Conservation (phyloP, 2,329 filamentous ascomycete species). For the Colletotrichum neosansevieriae region DNA sequence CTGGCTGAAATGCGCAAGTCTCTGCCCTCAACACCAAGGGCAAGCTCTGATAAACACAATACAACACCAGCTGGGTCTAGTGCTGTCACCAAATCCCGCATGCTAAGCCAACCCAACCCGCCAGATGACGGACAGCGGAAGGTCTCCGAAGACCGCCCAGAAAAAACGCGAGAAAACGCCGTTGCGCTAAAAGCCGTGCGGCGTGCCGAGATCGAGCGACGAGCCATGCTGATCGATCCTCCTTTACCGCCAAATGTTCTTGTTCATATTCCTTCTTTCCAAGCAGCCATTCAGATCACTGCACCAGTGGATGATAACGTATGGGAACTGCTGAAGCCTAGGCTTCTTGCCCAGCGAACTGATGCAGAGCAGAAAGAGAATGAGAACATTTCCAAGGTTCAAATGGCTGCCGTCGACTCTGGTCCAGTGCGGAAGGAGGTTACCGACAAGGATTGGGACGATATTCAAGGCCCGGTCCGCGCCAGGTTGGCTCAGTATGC, state of each 20-base stretch:
- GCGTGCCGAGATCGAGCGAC: conserved; percentile 77
- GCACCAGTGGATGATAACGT: conserved; percentile 75
- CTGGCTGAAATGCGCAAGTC: conserved; percentile 52
- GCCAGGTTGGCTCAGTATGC: conserved; percentile 74
- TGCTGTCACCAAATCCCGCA: neutral
- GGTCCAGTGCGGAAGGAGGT: conserved; percentile 58
- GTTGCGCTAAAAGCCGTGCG: conserved; percentile 73
- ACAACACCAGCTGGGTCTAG: neutral
- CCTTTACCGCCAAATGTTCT: conserved; percentile 73
- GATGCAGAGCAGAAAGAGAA: conserved; percentile 72
- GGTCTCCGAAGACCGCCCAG: neutral
- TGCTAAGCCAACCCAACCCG: neutral
- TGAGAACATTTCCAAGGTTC: conserved; percentile 49
- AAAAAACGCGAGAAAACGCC: conserved; percentile 62
- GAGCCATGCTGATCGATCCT: conserved; percentile 74
- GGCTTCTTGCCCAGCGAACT: conserved; percentile 73
- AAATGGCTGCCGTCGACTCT: conserved; percentile 43
- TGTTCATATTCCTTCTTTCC: conserved; percentile 78
- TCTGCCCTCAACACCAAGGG: neutral
- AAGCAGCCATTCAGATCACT: conserved; percentile 77
- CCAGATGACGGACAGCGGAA: neutral
- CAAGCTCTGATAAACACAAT: neutral
- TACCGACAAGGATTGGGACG: conserved; percentile 78
- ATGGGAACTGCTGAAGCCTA: conserved; percentile 77
- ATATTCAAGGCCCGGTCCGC: conserved; percentile 75